These are phyloP conservation scores for Jasminum sambac DNA, from an alignment of 257 asterid species.

Conservation along the genomic window DNA sequence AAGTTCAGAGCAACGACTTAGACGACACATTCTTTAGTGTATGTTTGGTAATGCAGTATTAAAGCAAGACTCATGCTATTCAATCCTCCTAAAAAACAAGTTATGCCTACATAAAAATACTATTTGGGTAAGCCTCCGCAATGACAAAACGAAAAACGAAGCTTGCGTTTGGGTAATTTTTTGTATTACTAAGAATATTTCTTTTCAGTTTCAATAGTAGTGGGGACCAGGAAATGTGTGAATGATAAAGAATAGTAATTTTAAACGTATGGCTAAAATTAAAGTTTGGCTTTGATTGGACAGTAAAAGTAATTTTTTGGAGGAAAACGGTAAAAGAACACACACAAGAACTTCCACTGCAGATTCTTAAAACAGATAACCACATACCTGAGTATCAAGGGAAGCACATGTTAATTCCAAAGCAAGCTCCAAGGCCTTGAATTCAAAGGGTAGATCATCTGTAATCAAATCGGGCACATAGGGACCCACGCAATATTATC, in stretches of 20 bases:
- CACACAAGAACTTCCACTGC: neutral
- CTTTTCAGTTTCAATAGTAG: no score
- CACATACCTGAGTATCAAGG: conserved; percentile 87
- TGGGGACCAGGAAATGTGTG: no score
- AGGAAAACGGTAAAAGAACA: no score
- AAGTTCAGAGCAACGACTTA: conserved; percentile 26
- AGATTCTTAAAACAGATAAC: conserved; percentile 22
- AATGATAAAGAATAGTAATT: no score
- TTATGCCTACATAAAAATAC: neutral
- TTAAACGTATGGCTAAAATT: no score
- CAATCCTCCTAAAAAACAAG: neutral
- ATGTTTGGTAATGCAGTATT: neutral
- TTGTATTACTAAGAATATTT: no score
- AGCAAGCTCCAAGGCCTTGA: conserved; percentile 95
- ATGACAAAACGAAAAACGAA: neutral
- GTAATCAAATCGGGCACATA: conserved; percentile 41
- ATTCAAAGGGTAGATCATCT: conserved; percentile 97
- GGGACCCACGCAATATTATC: conserved; percentile 21
- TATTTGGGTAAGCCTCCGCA: neutral
- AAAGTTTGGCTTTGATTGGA: no score
- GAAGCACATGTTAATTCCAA: conserved; percentile 89
- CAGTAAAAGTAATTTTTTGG: no score
- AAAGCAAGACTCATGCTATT: neutral
- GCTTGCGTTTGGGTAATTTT: no score
- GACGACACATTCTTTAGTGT: neutral